These are phyloP conservation scores for Xylaria sp. DNA, from an alignment of 2,329 filamentous ascomycete species.

Conservation along the genomic window DNA sequence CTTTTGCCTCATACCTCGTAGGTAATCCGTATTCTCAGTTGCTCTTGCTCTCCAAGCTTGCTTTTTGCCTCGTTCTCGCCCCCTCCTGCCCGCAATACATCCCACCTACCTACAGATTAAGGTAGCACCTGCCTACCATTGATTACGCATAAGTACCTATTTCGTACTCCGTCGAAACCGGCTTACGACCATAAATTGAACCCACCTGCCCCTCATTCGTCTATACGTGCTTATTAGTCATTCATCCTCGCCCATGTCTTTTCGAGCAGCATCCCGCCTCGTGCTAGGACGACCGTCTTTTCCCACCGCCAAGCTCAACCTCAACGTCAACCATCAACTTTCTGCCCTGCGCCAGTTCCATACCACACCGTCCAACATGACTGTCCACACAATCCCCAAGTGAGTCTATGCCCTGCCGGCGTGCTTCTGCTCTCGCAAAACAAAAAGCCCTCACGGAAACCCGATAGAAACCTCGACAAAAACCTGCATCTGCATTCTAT, in stretches of 20 bases:
- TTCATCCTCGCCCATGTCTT: constrained; percentile 18
- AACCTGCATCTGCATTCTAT: too few relatives aligned
- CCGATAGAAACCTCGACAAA: too few relatives aligned
- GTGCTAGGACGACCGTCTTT: constrained; percentile 21
- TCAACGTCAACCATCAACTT: constrained; percentile 7
- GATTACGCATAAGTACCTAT: not conserved
- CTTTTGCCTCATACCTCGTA: too few relatives aligned
- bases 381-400: constrained; percentile 38
- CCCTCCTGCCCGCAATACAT: not conserved
- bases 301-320: constrained; percentile 7
- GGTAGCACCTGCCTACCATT: not conserved
- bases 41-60: too few relatives aligned
- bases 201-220: constrained; percentile 16
- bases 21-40: too few relatives aligned
- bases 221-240: not conserved
- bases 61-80: not conserved
- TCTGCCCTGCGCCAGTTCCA: constrained; percentile 34
- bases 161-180: not conserved
- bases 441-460: too few relatives aligned
- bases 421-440: not conserved
- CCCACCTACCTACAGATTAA: not conserved
- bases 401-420: constrained; percentile 25
- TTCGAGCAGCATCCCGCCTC: constrained; percentile 23
- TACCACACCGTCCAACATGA: constrained; percentile 39
- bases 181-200: not conserved